Evolutionary conservation across 192 early-diverging fungal genomes (phyloP), one percentile per base, ranked within the genome.

Genomic region (Coemansia sp.): DNA sequence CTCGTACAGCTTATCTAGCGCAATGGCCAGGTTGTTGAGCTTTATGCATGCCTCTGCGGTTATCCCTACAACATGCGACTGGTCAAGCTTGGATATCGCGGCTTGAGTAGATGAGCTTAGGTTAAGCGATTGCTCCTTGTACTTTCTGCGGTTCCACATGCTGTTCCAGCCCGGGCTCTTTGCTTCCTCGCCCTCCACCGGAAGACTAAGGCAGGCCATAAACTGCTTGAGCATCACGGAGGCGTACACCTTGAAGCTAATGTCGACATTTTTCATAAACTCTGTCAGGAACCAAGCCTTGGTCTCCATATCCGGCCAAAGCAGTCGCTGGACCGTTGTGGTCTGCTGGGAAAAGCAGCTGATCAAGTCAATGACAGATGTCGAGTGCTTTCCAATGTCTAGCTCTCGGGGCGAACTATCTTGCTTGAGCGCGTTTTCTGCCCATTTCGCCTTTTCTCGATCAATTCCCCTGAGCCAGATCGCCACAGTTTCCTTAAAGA

Each of bases 281-380:
- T 64, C 58, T 1, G 65, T 46, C 56, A 77, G 51, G 25, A 80
- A 68, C 38, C 63, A 58, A 11, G 65, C 65, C 39, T 65, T 61
- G 25, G 57, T 63, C 23, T 71, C 79, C 37, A 65, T 29, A 32
- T 80, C 74, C 0, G 79, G 79, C 79, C 79, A 80, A 26, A 59
- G 38, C 22, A 80, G 58, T 3, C 53, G 59, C 27, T 54, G 60
- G 19, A 63, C 41, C 19, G 56, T 65, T 7, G 60, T 58, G n/a
- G 59, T 70, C 10, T 77, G 79, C 59, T 73, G 68, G 29, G 69
- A 62, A 29, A 80, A 73, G 47, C 70, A 68, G 22, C 55, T 66
- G 37, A 69, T 30, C 37, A 80, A 35, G 18, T 80, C 79, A 34
- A 73, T 66, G 15, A 74, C 79, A 4, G 79, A 80, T 13, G 79